Percentiles rank a stretch among this genome's conserved stretches.
These are phyloP conservation scores for Acmispon strigosus DNA, from an alignment of 306 rosid species.

Conservation along the genomic window DNA sequence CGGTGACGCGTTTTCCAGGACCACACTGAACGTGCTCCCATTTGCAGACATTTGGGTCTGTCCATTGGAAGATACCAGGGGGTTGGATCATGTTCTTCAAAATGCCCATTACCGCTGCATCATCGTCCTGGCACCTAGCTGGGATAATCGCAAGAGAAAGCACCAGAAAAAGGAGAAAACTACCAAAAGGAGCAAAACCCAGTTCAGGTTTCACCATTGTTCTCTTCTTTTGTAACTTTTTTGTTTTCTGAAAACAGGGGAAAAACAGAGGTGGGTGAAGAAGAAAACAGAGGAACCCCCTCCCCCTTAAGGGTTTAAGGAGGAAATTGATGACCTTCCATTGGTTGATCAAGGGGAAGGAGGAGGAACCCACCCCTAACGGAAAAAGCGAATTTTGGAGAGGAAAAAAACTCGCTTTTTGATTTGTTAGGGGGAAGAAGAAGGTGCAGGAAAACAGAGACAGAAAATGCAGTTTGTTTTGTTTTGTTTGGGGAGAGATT, in stretches of 20 bases:
- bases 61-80: slow-evolving; percentile 41
- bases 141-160: background rate
- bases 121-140: slow-evolving; percentile 51
- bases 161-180: background rate
- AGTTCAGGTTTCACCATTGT: slow-evolving; percentile 34
- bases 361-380: background rate
- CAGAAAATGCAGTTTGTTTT: background rate
- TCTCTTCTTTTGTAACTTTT: background rate
- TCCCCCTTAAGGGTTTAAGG: background rate
- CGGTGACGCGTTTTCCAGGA: slow-evolving; percentile 14
- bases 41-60: slow-evolving; percentile 37
- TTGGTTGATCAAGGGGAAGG: background rate
- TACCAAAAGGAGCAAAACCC: slow-evolving; percentile 2
- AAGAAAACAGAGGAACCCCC: background rate
- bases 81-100: slow-evolving; percentile 29
- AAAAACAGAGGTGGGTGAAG: background rate
- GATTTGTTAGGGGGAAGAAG: background rate
- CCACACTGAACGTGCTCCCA: slow-evolving; percentile 44
- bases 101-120: slow-evolving; percentile 39
- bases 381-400: background rate
- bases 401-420: background rate
- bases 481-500: background rate
- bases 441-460: background rate
- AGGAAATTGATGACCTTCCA: background rate
- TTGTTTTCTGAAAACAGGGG: background rate